Conservation (phyloP, 768 basidiomycete genomes). For the Mycena olivaceomarginata region DNA sequence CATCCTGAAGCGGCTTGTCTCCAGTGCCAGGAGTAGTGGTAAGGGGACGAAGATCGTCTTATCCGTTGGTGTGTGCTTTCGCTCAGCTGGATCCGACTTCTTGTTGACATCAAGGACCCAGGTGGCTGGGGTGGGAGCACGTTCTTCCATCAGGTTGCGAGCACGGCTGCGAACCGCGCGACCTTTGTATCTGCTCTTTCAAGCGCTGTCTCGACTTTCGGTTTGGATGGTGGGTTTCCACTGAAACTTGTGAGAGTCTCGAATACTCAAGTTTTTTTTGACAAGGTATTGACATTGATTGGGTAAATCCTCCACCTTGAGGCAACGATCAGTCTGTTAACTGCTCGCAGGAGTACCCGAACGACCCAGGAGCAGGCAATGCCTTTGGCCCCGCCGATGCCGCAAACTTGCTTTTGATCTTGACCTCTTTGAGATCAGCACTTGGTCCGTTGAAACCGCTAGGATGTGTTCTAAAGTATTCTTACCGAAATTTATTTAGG, state of each 20-base stretch:
- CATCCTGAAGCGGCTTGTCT: constrained; percentile 67
- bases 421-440: constrained; percentile 72
- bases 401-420: constrained; percentile 77
- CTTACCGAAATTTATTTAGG: constrained; percentile 51
- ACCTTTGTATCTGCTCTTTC: constrained; percentile 68
- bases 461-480: constrained; percentile 3
- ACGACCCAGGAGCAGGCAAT: constrained; percentile 77
- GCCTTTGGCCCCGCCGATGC: constrained; percentile 74
- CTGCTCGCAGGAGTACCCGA: constrained; percentile 80
- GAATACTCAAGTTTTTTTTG: background rate
- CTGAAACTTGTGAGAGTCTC: background rate
- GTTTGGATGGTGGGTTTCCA: constrained; percentile 71
- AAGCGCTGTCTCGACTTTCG: constrained; percentile 66
- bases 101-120: constrained; percentile 29
- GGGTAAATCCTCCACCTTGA: constrained; percentile 57
- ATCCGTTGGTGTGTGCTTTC: constrained; percentile 64
- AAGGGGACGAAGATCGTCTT: constrained; percentile 71
- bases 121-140: constrained; percentile 72
- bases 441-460: constrained; percentile 55
- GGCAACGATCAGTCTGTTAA: no score
- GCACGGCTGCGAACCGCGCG: constrained; percentile 58
- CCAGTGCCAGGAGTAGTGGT: constrained; percentile 64
- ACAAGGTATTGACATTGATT: constrained; percentile 70
- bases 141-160: constrained; percentile 71
- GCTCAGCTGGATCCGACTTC: constrained; percentile 48